phyloP scores from a whole-genome alignment of 148 eudicot species.

The Pharnaceum exiguum region DNA sequence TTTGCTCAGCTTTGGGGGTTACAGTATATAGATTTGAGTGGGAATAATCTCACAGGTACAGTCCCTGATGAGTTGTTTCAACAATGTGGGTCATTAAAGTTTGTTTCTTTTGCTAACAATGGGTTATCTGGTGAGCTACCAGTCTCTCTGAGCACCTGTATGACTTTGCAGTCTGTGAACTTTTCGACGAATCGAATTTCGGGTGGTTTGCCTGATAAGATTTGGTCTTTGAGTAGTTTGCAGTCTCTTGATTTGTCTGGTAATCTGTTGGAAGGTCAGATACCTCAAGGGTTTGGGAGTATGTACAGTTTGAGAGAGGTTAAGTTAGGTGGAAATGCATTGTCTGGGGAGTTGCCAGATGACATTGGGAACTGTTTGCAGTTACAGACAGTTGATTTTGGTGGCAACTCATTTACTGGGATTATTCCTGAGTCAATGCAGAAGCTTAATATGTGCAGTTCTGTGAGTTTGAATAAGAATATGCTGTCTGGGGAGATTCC shows the following conservation, averaged over 20 bases:
- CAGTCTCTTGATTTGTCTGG: conserved; percentile 54
- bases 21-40: conserved; percentile 51
- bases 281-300: conserved; percentile 54
- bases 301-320: conserved; percentile 51
- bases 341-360: conserved; percentile 59
- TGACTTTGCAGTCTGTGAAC: conserved; percentile 44
- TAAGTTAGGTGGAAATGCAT: conserved; percentile 50
- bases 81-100: conserved; percentile 64
- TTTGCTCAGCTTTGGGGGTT: conserved; percentile 49
- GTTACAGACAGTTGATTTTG: conserved; percentile 57
- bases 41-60: conserved; percentile 51
- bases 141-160: conserved; percentile 49
- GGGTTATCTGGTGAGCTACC: conserved; percentile 61
- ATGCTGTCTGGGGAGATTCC: conserved; percentile 56
- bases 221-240: conserved; percentile 66
- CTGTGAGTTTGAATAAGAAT: conserved; percentile 47
- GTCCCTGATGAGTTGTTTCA: conserved; percentile 59
- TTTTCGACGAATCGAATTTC: conserved; percentile 61
- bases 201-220: conserved; percentile 46
- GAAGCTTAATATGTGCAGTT: conserved; percentile 54
- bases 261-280: conserved; percentile 61
- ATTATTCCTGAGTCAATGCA: conserved; percentile 62
- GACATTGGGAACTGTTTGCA: conserved; percentile 64
- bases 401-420: conserved; percentile 59
- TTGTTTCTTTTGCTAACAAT: conserved; percentile 58